Base-by-base conservation (phyloP, 768 basidiomycete genomes). In the Pleurotus giganteus region DNA sequence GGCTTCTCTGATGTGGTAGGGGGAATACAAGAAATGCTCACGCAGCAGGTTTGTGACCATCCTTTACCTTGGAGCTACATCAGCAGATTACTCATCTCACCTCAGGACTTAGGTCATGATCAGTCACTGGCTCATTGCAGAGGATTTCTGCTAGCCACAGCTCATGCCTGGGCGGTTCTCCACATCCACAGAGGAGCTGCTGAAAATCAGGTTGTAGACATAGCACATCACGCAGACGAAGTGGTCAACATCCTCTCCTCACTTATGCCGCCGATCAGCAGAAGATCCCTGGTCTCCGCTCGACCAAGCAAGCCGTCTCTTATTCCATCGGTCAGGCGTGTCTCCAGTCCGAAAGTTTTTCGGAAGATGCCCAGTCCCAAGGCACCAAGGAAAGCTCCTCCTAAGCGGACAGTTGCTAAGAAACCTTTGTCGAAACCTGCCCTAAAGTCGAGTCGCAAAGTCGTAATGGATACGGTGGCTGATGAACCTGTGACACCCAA, bases 161-260 rank as follows among this genome's bases (percentile, higher is more conserved):
- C 78, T 0, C 82, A 88, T 61, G 73, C 94, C 23, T 89, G 86
- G 84, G 70, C 83, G 42, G 83, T 86, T 0, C 70, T 94, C 17
- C 85, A 89, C 61, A 78, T 82, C 17, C 90, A 94, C 67, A 79
- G 82, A 12, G 73, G 70, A 4, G 70, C 66, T 7, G 74, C 80
- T 53, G 57, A 68, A 0, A 68, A 78, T 21, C 77, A 82, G 63
- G 74, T 70, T 53, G 54, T 67, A 0, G 61, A 76, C 1, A 75
- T 90, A 37, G 68, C 78, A 6, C 62, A 69, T n/a, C 82, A 84
- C 45, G 72, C 81, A 1, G 81, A 79, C 9, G 69, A 78, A 12
- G 87, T 83, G 0, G 83, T 78, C 58, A 66, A 58, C 29, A 65
- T 81, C 26, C 74, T 89, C 36, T 74, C 70, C 41, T 50, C 67